Conservation (phyloP, 495 filamentous ascomycete genomes). For the Xylaria grammica region DNA sequence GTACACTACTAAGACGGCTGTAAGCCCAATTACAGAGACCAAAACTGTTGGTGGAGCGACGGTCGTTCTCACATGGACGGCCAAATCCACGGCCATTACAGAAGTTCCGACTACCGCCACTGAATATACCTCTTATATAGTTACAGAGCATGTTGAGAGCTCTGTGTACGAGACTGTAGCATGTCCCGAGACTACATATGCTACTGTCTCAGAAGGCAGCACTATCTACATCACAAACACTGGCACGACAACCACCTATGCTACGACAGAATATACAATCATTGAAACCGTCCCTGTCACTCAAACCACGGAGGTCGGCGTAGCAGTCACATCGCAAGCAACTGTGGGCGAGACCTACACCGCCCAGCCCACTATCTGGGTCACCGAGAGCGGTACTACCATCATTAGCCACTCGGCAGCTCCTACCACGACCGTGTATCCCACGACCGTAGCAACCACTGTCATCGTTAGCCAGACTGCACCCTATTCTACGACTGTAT, state of each 20-base stretch:
- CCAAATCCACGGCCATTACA: slow-evolving; percentile 43
- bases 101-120: slow-evolving; percentile 33
- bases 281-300: slow-evolving; percentile 44
- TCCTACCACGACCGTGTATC: slow-evolving; percentile 27
- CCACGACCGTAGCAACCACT: slow-evolving; percentile 20
- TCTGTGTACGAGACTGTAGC: slow-evolving; percentile 47
- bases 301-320: slow-evolving; percentile 40
- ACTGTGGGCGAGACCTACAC: slow-evolving; percentile 38
- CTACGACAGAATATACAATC: slow-evolving; percentile 40
- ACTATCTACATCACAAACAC: slow-evolving; percentile 50
- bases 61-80: slow-evolving; percentile 49
- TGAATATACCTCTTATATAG: slow-evolving; percentile 40
- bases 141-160: slow-evolving; percentile 47
- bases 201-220: slow-evolving; percentile 46
- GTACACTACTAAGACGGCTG: slow-evolving; percentile 47
- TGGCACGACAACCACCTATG: slow-evolving; percentile 45
- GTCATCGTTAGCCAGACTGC: not conserved
- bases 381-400: slow-evolving; percentile 38
- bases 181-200: slow-evolving; percentile 48
- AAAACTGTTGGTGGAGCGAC: slow-evolving; percentile 47
- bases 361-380: slow-evolving; percentile 32
- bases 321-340: slow-evolving; percentile 41
- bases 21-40: slow-evolving; percentile 52
- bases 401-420: slow-evolving; percentile 29
- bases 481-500: not conserved